Conservation (phyloP, 495 filamentous ascomycete species). For the Cairneyella variabilis region DNA sequence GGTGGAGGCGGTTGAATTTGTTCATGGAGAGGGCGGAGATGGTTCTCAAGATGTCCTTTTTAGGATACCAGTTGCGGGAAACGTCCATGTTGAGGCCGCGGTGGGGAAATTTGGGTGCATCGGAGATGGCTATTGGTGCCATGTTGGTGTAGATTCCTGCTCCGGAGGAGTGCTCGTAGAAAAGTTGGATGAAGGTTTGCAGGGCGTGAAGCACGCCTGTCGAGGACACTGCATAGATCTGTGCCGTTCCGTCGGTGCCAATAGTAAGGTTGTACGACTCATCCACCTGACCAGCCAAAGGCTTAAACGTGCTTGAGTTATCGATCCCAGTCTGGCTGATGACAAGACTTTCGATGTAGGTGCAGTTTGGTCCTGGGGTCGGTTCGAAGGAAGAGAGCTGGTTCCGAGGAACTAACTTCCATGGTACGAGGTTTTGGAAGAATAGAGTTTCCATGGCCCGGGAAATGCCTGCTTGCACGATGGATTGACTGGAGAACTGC, state of each 20-base stretch:
- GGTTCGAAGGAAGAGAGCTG: constrained; percentile 58
- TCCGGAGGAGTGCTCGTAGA: constrained; percentile 59
- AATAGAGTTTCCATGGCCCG: constrained; percentile 51
- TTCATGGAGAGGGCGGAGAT: constrained; percentile 71
- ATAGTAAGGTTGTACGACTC: constrained; percentile 69
- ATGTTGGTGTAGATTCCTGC: constrained; percentile 56
- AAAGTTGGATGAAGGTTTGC: constrained; percentile 70
- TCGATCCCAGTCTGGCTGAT: constrained; percentile 57
- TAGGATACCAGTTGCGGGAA: constrained; percentile 59
- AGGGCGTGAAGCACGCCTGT: constrained; percentile 64
- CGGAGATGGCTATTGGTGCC: constrained; percentile 63
- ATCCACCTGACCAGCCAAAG: constrained; percentile 58
- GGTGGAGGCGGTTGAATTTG: constrained; percentile 68
- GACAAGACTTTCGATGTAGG: constrained; percentile 48
- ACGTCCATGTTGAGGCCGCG: constrained; percentile 74
- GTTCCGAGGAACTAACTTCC: constrained; percentile 65
- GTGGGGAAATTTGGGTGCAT: constrained; percentile 64
- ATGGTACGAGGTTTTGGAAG: constrained; percentile 61
- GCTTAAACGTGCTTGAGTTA: constrained; percentile 49
- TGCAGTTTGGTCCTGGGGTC: constrained; percentile 32
- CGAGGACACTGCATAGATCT: constrained; percentile 57
- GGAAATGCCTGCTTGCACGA: constrained; percentile 45
- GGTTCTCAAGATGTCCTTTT: constrained; percentile 58
- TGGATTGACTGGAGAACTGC: constrained; percentile 42
- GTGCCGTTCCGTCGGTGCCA: constrained; percentile 45